Evolutionary conservation across 177 flowering plant species (phyloP), one percentile per base, ranked within the genome.

Genomic region (Vitis hybrid): DNA sequence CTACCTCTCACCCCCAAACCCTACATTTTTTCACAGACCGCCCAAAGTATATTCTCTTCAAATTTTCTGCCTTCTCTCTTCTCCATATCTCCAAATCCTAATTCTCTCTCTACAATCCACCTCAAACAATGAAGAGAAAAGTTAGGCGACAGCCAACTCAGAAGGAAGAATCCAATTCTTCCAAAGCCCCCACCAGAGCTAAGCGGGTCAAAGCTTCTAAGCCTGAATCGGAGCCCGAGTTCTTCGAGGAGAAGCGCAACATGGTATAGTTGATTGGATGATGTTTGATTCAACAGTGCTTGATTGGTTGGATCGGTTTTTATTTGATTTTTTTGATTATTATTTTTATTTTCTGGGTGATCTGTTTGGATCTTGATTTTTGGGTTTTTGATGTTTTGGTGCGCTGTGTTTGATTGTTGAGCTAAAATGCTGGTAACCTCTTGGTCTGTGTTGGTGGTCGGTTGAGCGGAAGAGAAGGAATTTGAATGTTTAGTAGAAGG

Each of bases 171-270:
- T 22, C 67, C 4, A 72, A 68, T 51, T 31, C 74, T 16, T 49
- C 71, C 16, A 66, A 76, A 22, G 65, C 76, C 3, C 29, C 75
- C 53, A 7, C 70, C 12, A 70, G 79, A 62, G 71, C 80, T 50
- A 86, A 84, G 83, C 78, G 83, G 5, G 77, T 69, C 31, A 83
- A 72, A 78, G 66, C 65, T 19, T 60, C 84, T 10, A 81, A 82
- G 69, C 87, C 86, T 5, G 72, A 80, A 20, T 2, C 71, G 8
- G 82, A 82, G 65, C 81, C 86, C 7, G 84, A 84, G 79, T 88
- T 78, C 75, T 82, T 88, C 55, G 82, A 79, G 50, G 90, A 88
- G 13, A 66, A 83, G 79, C 89, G 90, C 0, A 86, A 80, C 77
- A 70, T 88, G 86, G 90, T 88, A 86, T 22, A 31, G 20, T 6